These are phyloP conservation scores for Kwoniella pini DNA, from an alignment of 768 basidiomycete genomes.

Conservation along the genomic window DNA sequence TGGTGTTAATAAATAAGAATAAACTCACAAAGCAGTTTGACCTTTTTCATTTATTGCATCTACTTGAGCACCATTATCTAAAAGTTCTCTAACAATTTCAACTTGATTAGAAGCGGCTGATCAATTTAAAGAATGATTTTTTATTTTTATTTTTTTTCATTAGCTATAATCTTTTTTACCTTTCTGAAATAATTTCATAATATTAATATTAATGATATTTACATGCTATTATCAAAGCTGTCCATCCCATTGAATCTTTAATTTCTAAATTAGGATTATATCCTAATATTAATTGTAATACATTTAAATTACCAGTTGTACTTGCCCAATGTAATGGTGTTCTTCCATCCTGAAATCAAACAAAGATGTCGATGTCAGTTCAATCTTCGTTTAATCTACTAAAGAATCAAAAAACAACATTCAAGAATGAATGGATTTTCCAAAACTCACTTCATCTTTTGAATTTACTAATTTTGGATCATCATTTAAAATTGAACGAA, in stretches of 20 bases:
- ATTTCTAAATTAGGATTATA: constrained; percentile 49
- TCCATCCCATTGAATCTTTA: constrained; percentile 52
- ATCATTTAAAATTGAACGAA: constrained; percentile 46
- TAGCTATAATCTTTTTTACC: not conserved
- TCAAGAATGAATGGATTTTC: too few species aligned
- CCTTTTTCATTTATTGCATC: constrained; percentile 53
- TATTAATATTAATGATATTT: constrained; percentile 12
- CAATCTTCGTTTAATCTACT: too few species aligned
- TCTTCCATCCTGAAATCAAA: constrained; percentile 48
- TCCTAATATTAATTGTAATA: constrained; percentile 45
- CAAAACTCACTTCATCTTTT: constrained; percentile 49
- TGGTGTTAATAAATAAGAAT: too few species aligned
- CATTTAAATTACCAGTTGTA: constrained; percentile 40
- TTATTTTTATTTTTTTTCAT: not conserved
- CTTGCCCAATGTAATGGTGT: constrained; percentile 56
- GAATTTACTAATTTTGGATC: constrained; percentile 48
- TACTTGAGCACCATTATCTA: constrained; percentile 51
- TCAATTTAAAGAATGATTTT: not conserved
- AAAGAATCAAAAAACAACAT: too few species aligned
- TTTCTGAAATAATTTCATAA: not conserved
- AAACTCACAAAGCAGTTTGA: constrained; percentile 51
- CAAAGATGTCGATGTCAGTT: too few species aligned
- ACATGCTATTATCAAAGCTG: constrained; percentile 55
- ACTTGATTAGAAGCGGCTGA: constrained; percentile 49
- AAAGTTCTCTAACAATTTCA: constrained; percentile 49